Conservation (phyloP, 2,329 filamentous ascomycete genomes). For the Plectosphaerella sp. region DNA sequence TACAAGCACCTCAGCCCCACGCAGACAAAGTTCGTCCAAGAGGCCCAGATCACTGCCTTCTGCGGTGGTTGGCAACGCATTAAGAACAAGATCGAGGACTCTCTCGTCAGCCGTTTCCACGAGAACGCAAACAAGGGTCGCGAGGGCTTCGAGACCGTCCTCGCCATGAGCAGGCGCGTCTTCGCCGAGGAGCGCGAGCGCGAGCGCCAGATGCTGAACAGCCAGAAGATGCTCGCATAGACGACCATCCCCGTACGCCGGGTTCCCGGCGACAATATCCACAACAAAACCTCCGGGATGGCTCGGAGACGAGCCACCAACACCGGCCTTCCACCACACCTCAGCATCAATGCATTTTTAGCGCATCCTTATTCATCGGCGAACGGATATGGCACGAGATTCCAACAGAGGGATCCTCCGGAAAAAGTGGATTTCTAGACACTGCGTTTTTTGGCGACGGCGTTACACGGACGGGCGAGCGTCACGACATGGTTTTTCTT, state of each 20-base stretch:
- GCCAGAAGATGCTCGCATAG: conserved; percentile 9
- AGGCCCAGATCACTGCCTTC: conserved; percentile 87
- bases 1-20: conserved; percentile 62
- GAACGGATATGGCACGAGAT: too few species aligned
- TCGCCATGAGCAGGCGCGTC: conserved; percentile 87
- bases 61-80: conserved; percentile 97
- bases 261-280: too few species aligned
- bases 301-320: too few species aligned
- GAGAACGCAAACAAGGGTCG: conserved; percentile 89
- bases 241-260: too few species aligned
- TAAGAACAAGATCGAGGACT: conserved; percentile 93
- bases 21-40: conserved; percentile 80
- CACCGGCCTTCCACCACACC: too few species aligned
- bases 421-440: background rate
- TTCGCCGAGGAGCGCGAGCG: conserved; percentile 85
- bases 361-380: too few species aligned
- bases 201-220: conserved; percentile 22
- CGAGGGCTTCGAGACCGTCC: conserved; percentile 91
- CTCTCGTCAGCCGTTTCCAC: conserved; percentile 79
- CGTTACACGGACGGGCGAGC: background rate
- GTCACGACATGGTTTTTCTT: background rate
- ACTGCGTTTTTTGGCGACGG: background rate
- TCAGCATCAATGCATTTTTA: too few species aligned
- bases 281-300: too few species aligned
- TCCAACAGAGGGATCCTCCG: too few species aligned